Base-by-base conservation (phyloP, 495 filamentous ascomycete genomes). In the Aspergillus mulundensis region DNA sequence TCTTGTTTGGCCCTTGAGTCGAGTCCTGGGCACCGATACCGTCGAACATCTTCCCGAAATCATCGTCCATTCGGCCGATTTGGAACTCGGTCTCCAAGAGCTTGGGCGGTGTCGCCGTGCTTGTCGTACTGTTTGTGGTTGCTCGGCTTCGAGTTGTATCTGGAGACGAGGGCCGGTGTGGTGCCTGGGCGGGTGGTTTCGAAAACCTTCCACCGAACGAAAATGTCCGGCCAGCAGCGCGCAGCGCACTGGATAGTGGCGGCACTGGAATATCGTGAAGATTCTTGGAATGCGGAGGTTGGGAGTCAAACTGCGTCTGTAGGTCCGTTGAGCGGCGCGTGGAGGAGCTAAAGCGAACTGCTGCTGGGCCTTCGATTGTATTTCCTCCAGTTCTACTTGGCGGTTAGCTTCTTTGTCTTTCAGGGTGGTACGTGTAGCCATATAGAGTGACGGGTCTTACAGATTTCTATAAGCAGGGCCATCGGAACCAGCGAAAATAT, bases 261-360 rank as follows among this genome's bases (percentile, higher is more conserved):
- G 85, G 85, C 20, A 78, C 68, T 14, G 84, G 83, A 45, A 82
- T 77, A 42, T 87, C 81, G 41, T 73, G 68, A 15, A 75, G 63
- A 14, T 70, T 66, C 63, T 80, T 80, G 41, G 77, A 77, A 56
- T 79, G 77, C 14, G 69, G 66, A n/a, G 74, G 64, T 32, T 72
- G 71, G 63, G 71, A 71, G 49, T 87, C 82, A 34, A 87, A 81
- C 53, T 83, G 77, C 6, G 70, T 68, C 19, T 75, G 73, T 7
- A 78, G 67, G 56, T 89, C 88, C 20, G 84, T 84, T 7, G 87
- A 89, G 7, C 87, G 90, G 20, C 87, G 86, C 8, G 87, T 89
- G 15, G 84, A 82, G 52, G 88, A 88, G 64, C 86, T 89, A 58
- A 87, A 77, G 47, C 86, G 83, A 11, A 70, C 74, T n/a, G 78